These are phyloP conservation scores for Quercus variabilis DNA, from an alignment of 306 rosid species.

Conservation along the genomic window DNA sequence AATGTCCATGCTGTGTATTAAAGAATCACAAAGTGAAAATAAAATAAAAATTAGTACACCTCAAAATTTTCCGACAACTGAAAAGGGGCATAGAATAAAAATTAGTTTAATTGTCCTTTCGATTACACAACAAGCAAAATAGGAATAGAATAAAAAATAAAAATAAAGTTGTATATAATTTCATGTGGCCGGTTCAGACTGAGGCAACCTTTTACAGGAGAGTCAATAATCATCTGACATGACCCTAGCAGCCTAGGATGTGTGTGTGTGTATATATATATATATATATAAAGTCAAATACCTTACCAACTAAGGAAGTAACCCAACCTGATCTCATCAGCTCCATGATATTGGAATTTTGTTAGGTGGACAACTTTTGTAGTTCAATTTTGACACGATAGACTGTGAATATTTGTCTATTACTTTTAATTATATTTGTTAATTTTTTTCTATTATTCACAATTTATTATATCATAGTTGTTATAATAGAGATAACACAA, in stretches of 20 bases:
- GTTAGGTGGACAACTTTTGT: too few species aligned
- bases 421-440: too few species aligned
- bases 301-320: too few species aligned
- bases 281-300: too few species aligned
- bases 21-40: neutral
- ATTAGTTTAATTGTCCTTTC: neutral
- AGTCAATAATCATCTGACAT: slow-evolving; percentile 15
- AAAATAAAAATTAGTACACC: neutral
- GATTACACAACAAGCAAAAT: neutral
- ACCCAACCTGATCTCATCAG: too few species aligned
- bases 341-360: too few species aligned
- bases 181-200: slow-evolving; percentile 11
- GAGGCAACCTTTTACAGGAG: slow-evolving; percentile 9
- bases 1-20: slow-evolving; percentile 68
- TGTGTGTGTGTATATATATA: too few species aligned
- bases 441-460: too few species aligned
- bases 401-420: too few species aligned
- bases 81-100: neutral
- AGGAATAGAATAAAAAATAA: neutral
- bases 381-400: too few species aligned
- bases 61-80: neutral
- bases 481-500: too few species aligned
- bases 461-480: too few species aligned
- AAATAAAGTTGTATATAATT: neutral
- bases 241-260: slow-evolving; percentile 6